Base-by-base conservation (phyloP, 164 flowering plant species). In the Vitis riparia region DNA sequence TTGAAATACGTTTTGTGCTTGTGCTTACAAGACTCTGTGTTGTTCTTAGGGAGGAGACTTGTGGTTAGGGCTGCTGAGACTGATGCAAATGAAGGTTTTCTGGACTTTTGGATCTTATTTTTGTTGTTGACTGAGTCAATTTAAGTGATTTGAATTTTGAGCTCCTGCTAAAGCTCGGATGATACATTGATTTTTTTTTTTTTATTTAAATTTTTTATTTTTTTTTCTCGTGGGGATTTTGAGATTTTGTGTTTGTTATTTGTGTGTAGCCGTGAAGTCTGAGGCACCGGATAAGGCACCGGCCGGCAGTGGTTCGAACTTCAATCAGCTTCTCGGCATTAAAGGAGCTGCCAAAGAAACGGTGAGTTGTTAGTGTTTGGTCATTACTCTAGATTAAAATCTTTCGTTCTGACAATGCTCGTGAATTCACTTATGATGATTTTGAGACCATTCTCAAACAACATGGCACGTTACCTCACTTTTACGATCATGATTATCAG, bases 321-420 rank as follows among this genome's bases (percentile, higher is more conserved):
- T 94, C 71, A 91, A 94, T 29, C 99, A 94, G 84, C 89, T 94
- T 69, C 91, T 94, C 60, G 99, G 99, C 16, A 94, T 94, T 19
- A 92, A 92, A 77, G 99, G 97, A 72, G 99, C 97, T 9, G 75
- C 90, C 15, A 89, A 84, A 79, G 99, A 92, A 79, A 83, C 91
- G 65, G 98, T 94, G 71, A 75, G 88, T 63, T 2, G 47, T 60
- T 12, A 37, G 44, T 12, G 8, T 69, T 58, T 49, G 8, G n/a
- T 7, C 9, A 16, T 15, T 19, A 27, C 19, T 16, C 29, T 17
- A 17, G 17, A 17, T 17, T 17, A 17, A 17, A 17, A 17, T 17
- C 17, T 17, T 17, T 17, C 17, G 17, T 17, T 17, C 17, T 17
- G 17, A 17, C 17, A 17, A 17, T 17, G 17, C 17, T 17, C 17